Evolutionary conservation across 2,329 filamentous ascomycete species (phyloP), one percentile per base, ranked within the genome.

Genomic region (Pyricularia grisea): DNA sequence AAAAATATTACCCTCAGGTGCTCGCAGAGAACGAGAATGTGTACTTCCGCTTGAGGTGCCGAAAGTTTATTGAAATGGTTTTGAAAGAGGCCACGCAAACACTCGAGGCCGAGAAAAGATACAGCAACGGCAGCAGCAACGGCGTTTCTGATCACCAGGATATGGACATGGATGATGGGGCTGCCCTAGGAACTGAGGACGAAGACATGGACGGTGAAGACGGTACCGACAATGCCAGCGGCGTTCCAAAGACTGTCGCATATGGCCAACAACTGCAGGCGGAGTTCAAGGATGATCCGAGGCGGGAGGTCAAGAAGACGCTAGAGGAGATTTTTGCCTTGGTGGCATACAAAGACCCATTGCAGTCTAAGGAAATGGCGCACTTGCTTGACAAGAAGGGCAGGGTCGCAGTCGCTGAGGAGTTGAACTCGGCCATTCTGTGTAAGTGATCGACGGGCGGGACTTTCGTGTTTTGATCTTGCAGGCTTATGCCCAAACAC

Each of bases 21-120:
- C 84, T 99, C 23, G 84, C 87, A 65, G 87, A 92, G 27, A 93
- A 97, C 75, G 88, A 92, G 68, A 88, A 93, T 68, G 93, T 97
- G 20, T 89, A 94, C 76, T 98, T 99, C 79, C 91, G 90, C 70
- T 82, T 99, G 66, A 88, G 90, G 73, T 97, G 94, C 76, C 89
- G 93, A 70, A 96, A 95, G 76, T 97, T 98, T 77, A 90, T 98
- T 71, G 95, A 99, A 78, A 94, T 99, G 90, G 93, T 97, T 74
- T 87, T 91, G 60, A 87, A 85, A 70, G 89, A 89, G 50, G 88
- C 90, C 2, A 90, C 94, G 73, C 78, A 91, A 23, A 84, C 84
- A 74, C 80, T 83, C 50, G 79, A 80, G 9, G 78, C 81, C 50
- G 84, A 83, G 73, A 79, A 73, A 72, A 77, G 33, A 76, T 60